Percentiles rank a stretch among this genome's conserved stretches.
phyloP scores from a whole-genome alignment of 2,329 filamentous ascomycete genomes.

The Cercospora beticola region DNA sequence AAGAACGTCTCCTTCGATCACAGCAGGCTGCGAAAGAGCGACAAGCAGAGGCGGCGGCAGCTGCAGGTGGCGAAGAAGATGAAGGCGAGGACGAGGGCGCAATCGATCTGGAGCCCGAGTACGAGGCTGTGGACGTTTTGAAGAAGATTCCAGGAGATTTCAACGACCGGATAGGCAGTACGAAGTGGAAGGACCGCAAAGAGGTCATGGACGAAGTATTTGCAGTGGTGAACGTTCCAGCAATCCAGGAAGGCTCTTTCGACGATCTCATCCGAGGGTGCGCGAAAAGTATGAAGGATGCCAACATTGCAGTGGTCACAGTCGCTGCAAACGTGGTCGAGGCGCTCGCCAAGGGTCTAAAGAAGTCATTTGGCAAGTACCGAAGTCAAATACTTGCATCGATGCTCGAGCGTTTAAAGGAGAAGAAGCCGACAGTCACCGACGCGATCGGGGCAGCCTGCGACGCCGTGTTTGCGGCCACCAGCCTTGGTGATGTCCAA shows the following conservation, averaged over 20 bases:
- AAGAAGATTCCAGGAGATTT: slow-evolving; percentile 80
- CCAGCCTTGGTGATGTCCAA: slow-evolving; percentile 78
- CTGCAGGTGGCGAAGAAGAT: slow-evolving; percentile 40
- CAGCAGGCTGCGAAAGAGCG: slow-evolving; percentile 81
- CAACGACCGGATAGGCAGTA: slow-evolving; percentile 76
- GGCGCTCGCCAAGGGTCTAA: slow-evolving; percentile 79
- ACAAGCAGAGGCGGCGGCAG: slow-evolving; percentile 37
- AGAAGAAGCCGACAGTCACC: slow-evolving; percentile 88
- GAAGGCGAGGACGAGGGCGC: slow-evolving; percentile 58
- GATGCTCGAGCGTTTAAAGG: slow-evolving; percentile 93
- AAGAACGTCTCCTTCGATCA: slow-evolving; percentile 81
- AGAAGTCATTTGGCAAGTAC: slow-evolving; percentile 76
- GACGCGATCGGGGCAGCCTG: slow-evolving; percentile 85
- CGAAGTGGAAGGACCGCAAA: slow-evolving; percentile 98
- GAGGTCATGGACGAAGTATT: slow-evolving; percentile 84
- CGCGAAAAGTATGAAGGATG: slow-evolving; percentile 98
- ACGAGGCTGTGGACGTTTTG: slow-evolving; percentile 83
- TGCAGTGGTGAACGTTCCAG: slow-evolving; percentile 74
- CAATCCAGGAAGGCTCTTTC: slow-evolving; percentile 88
- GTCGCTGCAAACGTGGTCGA: slow-evolving; percentile 93
- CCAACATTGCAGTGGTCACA: slow-evolving; percentile 91
- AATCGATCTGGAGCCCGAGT: slow-evolving; percentile 63
- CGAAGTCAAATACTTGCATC: slow-evolving; percentile 77
- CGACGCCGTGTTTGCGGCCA: slow-evolving; percentile 67
- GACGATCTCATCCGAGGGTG: slow-evolving; percentile 78